Evolutionary conservation across 176 grass and related monocot species (phyloP).

Genomic region (Puya raimondii): DNA sequence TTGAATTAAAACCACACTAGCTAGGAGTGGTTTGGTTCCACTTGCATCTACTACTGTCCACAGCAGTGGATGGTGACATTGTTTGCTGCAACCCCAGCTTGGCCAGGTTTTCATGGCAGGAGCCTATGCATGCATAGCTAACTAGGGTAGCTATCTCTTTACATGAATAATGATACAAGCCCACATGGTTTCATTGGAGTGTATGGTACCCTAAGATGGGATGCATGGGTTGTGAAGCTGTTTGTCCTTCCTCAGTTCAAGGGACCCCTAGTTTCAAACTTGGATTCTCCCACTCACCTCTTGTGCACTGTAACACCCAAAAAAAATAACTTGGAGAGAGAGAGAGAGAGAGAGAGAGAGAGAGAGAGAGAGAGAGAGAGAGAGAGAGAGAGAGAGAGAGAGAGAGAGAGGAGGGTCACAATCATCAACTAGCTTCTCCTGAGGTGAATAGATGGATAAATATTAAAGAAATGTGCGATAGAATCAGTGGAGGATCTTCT

Average conservation of each 20-base stretch:
- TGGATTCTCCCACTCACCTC: conserved; percentile 13
- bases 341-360: neutral
- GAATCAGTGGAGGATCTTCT: conserved; percentile 57
- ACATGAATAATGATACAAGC: conserved; percentile 30
- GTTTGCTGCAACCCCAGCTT: neutral
- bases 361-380: neutral
- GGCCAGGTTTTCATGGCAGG: neutral
- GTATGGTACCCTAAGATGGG: conserved; percentile 12
- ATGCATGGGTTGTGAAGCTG: conserved; percentile 23
- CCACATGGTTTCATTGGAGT: conserved; percentile 19
- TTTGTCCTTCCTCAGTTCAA: conserved; percentile 24
- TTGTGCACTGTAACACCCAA: neutral
- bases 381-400: conserved; percentile 22
- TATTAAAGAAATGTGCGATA: conserved; percentile 30
- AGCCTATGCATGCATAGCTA: conserved; percentile 19
- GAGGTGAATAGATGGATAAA: neutral
- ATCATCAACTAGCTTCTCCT: neutral
- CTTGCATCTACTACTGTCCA: neutral
- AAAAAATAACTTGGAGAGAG: neutral
- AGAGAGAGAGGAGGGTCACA: conserved; percentile 9
- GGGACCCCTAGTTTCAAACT: conserved; percentile 10
- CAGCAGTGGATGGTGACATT: conserved; percentile 3
- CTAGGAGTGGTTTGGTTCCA: neutral
- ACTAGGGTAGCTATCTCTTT: conserved; percentile 25
- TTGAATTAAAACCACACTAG: neutral